Base-by-base conservation (phyloP, 176 grass and related monocot species). In the Chloris gayana region DNA sequence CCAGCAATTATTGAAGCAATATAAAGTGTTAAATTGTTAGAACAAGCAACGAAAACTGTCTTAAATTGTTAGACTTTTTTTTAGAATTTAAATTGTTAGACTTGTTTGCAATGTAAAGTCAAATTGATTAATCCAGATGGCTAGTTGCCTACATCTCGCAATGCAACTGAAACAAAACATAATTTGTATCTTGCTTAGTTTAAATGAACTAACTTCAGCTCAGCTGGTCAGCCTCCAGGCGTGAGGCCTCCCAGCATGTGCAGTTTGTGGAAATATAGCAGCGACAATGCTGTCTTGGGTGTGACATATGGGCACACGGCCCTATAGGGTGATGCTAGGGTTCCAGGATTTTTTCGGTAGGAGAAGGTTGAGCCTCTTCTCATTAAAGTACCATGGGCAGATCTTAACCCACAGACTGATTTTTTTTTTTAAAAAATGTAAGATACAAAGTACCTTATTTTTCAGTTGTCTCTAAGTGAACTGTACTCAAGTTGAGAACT, bases 131-230 rank as follows among this genome's bases (percentile, higher is more conserved):
- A 60, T 58, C 41, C 51, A 35, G 67, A 72, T 29, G 25, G 4
- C 14, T 39, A 33, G 65, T 59, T 50, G 42, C 3, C 11, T 13
- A 64, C 31, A 64, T 9, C 18, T 70, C 70, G 35, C 26, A 24
- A 70, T 71, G 34, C 79, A 70, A 25, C 79, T 78, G 22, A 87
- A 63, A 54, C 26, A 44, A 83, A 50, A 78, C 13, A 37, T 59
- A 54, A 6, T 12, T 44, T 44, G 12, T 44, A 44, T 44, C 41
- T 44, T 44, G 41, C 41, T 44, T 44, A 44, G 41, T 44, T 44
- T 44, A 44, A 44, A n/a, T n/a, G n/a, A n/a, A n/a, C n/a, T n/a
- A n/a, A n/a, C n/a, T n/a, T n/a, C n/a, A n/a, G n/a, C n/a, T n/a
- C n/a, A n/a, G n/a, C n/a, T n/a, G n/a, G n/a, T n/a, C n/a, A n/a